Base-by-base conservation (phyloP, 2,329 filamentous ascomycete species). In the Hypoxylon sp. region DNA sequence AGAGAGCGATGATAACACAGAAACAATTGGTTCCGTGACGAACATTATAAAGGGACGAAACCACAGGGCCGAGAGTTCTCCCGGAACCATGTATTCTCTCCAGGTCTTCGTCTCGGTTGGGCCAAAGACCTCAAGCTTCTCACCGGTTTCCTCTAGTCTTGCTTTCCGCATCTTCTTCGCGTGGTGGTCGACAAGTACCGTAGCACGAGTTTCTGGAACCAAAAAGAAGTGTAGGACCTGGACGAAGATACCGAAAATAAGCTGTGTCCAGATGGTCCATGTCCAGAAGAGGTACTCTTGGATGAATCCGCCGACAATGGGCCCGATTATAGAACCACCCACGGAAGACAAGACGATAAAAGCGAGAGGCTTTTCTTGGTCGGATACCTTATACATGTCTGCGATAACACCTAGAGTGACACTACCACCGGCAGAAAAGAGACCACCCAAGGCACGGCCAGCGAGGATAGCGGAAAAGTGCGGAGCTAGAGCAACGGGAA, bases 401-500 rank as follows among this genome's bases (percentile, higher is more conserved):
- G 84, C 83, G 2, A 87, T 78, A 70, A 87, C 82, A 5, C 83
- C 84, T 2, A 87, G 69, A 4, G 84, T 87, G 19, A 87, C 83
- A 4, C 82, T 83, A 3, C 84, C 84, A 43, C 84, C 84, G 4
- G 83, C 83, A 2, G 82, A 84, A 4, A 80, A 85, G 2, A 87
- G 69, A 50, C 83, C 84, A 31, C 82, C 67, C 13, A 69, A 59
- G 0, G 71, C 71, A 54, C 79, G 71, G 43, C 69, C 73, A 4
- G 75, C 65, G 2, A 81, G 56, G 13, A 78, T 70, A 0, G 69
- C 71, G 2, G 64, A 73, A 58, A 67, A 75, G 58, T 30, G 49
- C 40, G 62, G 68, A 1, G 75, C 71, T 7, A 79, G 54, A 0
- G 70, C 78, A 7, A 70, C 70, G 0, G 76, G 75, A 0, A 82